A percentile compares a stretch with the other conserved stretches of the same genome.
These are phyloP conservation scores for Lipomyces lipofer DNA, from an alignment of 805 yeast species.

Conservation along the genomic window DNA sequence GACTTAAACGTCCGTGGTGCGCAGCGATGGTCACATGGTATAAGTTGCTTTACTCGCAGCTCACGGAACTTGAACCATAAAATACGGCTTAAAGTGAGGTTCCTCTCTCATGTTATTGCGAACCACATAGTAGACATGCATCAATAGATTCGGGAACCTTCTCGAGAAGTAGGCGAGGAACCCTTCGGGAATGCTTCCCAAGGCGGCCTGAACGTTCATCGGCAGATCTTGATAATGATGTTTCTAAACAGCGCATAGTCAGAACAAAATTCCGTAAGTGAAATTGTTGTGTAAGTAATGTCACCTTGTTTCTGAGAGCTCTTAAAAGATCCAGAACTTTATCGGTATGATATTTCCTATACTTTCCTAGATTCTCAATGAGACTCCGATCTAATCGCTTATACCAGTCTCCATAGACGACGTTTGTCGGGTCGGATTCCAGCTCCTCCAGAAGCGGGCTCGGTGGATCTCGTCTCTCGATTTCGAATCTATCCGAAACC, in stretches of 20 bases:
- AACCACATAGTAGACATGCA: conserved; percentile 51
- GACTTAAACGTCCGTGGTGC: too few species aligned
- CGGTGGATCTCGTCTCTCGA: conserved; percentile 79
- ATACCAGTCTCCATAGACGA: conserved; percentile 75
- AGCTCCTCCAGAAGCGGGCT: conserved; percentile 56
- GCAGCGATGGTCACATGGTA: too few species aligned
- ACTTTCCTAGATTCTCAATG: conserved; percentile 82
- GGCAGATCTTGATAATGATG: conserved; percentile 95
- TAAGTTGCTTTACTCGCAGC: too few species aligned
- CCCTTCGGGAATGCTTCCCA: conserved; percentile 83
- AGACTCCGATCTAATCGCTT: conserved; percentile 66
- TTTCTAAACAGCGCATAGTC: conserved; percentile 40
- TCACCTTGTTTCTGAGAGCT: conserved; percentile 79
- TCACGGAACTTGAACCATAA: not conserved
- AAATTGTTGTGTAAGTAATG: too few species aligned
- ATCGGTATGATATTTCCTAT: conserved; percentile 78
- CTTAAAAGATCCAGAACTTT: conserved; percentile 82
- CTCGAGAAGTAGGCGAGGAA: conserved; percentile 73
- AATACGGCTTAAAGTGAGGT: conserved; percentile 25
- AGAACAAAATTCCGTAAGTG: not conserved
- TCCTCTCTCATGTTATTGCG: conserved; percentile 17
- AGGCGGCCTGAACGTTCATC: conserved; percentile 55
- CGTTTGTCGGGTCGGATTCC: conserved; percentile 50
- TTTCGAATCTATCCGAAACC: conserved; percentile 88
- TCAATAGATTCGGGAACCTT: conserved; percentile 75